A percentile compares a stretch with the other conserved stretches of the same genome.
Evolutionary conservation across 768 basidiomycete genomes (phyloP).

Genomic region (Boletus tomentosulus): DNA sequence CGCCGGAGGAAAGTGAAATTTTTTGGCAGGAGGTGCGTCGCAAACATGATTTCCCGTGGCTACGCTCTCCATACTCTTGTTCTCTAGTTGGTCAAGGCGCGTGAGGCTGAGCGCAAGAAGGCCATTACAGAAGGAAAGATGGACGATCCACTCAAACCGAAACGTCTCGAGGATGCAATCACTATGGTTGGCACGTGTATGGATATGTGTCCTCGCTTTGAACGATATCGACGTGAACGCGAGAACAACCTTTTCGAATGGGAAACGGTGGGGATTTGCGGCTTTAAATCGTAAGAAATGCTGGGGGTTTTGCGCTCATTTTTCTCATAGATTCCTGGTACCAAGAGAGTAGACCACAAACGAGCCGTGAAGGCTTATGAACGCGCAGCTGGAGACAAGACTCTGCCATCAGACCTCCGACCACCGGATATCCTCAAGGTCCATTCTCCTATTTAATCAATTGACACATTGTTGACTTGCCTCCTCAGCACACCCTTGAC

Average conservation of each 20-base stretch:
- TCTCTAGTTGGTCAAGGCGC: conserved; percentile 62
- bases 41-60: conserved; percentile 6
- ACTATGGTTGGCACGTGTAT: conserved; percentile 89
- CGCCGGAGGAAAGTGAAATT: conserved; percentile 58
- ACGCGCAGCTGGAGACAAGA: conserved; percentile 90
- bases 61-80: conserved; percentile 21
- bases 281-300: background rate
- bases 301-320: conserved; percentile 31
- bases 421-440: conserved; percentile 83
- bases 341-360: conserved; percentile 79
- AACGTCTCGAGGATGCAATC: conserved; percentile 84
- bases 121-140: conserved; percentile 84
- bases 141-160: conserved; percentile 78
- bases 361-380: conserved; percentile 95
- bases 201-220: conserved; percentile 94
- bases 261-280: conserved; percentile 62
- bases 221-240: conserved; percentile 84
- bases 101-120: conserved; percentile 64
- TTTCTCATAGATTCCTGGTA: conserved; percentile 62
- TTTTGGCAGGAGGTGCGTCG: conserved; percentile 68
- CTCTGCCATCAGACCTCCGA: conserved; percentile 85
- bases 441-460: conserved; percentile 10
- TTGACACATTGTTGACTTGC: background rate
- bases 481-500: conserved; percentile 73
- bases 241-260: conserved; percentile 84